Evolutionary conservation across 805 yeast species (phyloP).

Genomic region (Candida fluviatilis): DNA sequence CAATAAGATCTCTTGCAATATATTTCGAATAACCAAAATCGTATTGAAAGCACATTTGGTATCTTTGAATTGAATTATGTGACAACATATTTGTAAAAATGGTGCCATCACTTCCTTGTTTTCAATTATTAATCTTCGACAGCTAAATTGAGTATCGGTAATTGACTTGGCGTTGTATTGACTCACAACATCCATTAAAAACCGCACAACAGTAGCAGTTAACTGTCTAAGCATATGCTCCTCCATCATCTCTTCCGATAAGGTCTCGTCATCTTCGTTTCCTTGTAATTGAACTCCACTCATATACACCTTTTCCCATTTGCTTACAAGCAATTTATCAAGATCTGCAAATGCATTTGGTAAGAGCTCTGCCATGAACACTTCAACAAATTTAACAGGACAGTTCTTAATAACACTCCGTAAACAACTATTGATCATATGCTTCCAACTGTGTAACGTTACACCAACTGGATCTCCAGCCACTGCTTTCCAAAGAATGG

Average conservation of each 20-base stretch:
- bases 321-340: constrained; percentile 66
- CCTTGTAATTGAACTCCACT: constrained; percentile 57
- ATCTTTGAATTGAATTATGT: constrained; percentile 78
- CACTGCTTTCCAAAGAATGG: constrained; percentile 75
- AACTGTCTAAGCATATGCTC: constrained; percentile 91
- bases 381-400: constrained; percentile 62
- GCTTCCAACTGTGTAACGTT: constrained; percentile 95
- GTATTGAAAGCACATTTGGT: constrained; percentile 92
- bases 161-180: constrained; percentile 57
- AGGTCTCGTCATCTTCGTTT: constrained; percentile 68
- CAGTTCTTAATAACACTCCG: constrained; percentile 86
- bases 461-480: constrained; percentile 84
- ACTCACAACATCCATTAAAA: constrained; percentile 83
- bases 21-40: constrained; percentile 70
- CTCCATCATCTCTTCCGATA: constrained; percentile 98
- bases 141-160: constrained; percentile 58
- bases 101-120: constrained; percentile 71
- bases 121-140: constrained; percentile 62
- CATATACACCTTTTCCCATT: constrained; percentile 68
- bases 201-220: constrained; percentile 85
- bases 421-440: constrained; percentile 85
- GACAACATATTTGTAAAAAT: constrained; percentile 67
- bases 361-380: constrained; percentile 71
- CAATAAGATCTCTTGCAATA: constrained; percentile 64
- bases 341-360: constrained; percentile 73